These are phyloP conservation scores for Boletus rubescentipes DNA, from an alignment of 768 basidiomycete species.

Conservation along the genomic window DNA sequence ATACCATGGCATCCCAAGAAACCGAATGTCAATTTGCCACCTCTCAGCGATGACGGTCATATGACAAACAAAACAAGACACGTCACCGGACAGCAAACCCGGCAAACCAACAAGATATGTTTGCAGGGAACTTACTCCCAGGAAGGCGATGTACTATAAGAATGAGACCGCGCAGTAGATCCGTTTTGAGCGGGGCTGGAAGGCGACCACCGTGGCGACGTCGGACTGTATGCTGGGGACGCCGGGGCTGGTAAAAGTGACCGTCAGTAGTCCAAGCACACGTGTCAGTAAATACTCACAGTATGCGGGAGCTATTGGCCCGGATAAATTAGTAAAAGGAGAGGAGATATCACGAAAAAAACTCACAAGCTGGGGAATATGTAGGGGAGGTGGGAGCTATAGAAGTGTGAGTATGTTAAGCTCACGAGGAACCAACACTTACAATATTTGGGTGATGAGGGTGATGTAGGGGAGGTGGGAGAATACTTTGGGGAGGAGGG, in stretches of 20 bases:
- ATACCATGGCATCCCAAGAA: constrained; percentile 15
- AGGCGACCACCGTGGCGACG: constrained; percentile 82
- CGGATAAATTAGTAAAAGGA: constrained; percentile 5
- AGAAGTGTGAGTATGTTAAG: constrained; percentile 12
- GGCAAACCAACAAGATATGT: constrained; percentile 10
- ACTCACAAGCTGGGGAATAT: constrained; percentile 86
- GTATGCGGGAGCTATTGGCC: constrained; percentile 66
- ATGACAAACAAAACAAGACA: constrained; percentile 5
- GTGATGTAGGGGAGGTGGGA: constrained; percentile 90
- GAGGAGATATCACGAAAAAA: neutral
- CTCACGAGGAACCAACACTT: constrained; percentile 29
- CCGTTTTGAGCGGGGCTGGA: constrained; percentile 69
- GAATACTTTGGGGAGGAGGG: constrained; percentile 92
- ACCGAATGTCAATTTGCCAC: constrained; percentile 1
- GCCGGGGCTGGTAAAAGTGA: constrained; percentile 57
- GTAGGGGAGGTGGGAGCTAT: constrained; percentile 83
- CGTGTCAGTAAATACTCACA: constrained; percentile 47
- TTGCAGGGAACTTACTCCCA: constrained; percentile 40
- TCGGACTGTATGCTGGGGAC: constrained; percentile 84
- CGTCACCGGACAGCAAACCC: constrained; percentile 13
- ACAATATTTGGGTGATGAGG: constrained; percentile 93
- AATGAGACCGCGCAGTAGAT: constrained; percentile 38
- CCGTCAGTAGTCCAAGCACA: constrained; percentile 7
- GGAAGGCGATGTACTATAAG: constrained; percentile 51
- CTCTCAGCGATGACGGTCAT: constrained; percentile 7